Evolutionary conservation across 352 stramenopile species (phyloP).

Genomic region (Phytophthora megakarya): DNA sequence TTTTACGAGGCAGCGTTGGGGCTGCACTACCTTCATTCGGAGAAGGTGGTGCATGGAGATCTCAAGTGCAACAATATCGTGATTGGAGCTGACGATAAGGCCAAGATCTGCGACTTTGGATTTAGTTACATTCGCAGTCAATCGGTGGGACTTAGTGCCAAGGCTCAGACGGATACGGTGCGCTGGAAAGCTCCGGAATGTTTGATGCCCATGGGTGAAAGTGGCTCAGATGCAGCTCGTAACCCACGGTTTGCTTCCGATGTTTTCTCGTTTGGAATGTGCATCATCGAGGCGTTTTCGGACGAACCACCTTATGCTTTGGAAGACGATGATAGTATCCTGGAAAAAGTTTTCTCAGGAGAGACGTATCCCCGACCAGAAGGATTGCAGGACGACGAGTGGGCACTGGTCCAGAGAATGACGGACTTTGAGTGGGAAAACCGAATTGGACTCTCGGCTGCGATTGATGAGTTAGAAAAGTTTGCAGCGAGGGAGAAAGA

Average conservation of each 20-base stretch:
- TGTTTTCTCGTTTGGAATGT: constrained; percentile 52
- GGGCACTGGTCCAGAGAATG: constrained; percentile 17
- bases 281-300: constrained; percentile 47
- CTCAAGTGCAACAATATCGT: constrained; percentile 90
- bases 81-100: constrained; percentile 50
- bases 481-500: constrained; percentile 28
- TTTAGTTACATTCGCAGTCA: constrained; percentile 44
- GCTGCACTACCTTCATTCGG: constrained; percentile 63
- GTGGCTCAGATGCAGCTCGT: not conserved
- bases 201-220: constrained; percentile 24
- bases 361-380: constrained; percentile 21
- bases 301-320: constrained; percentile 39
- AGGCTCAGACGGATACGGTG: constrained; percentile 40
- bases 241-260: constrained; percentile 43
- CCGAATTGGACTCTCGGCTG: constrained; percentile 12
- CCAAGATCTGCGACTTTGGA: constrained; percentile 54
- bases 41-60: constrained; percentile 81
- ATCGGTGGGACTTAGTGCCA: constrained; percentile 34
- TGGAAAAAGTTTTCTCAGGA: constrained; percentile 26
- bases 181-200: constrained; percentile 54
- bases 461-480: constrained; percentile 9
- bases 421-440: constrained; percentile 15
- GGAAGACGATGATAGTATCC: constrained; percentile 34
- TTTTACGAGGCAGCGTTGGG: constrained; percentile 55
- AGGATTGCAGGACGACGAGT: constrained; percentile 23